These are phyloP conservation scores for Phlebopus sp. DNA, from an alignment of 1,284 basidiomycete genomes.

Conservation along the genomic window DNA sequence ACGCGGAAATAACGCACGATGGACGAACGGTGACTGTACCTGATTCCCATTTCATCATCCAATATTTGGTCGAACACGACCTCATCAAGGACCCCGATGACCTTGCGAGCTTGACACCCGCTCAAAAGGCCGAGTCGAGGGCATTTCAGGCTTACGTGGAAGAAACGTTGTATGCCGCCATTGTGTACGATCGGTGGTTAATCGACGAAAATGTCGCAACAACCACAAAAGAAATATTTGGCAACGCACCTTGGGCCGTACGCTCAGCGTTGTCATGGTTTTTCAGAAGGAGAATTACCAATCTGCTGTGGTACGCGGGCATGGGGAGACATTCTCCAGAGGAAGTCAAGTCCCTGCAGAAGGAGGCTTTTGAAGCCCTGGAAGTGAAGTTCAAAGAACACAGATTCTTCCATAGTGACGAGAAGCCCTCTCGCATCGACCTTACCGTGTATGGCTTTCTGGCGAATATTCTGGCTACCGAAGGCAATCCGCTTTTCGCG, in stretches of 20 bases:
- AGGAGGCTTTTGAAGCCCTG: constrained; percentile 30
- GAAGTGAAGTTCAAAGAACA: constrained; percentile 23
- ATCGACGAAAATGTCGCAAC: constrained; percentile 25
- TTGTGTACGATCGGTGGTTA: constrained; percentile 31
- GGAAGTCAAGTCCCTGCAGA: constrained; percentile 30
- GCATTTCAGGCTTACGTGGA: constrained; percentile 35
- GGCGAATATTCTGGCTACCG: constrained; percentile 23
- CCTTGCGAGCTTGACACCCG: constrained; percentile 24
- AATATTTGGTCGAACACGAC: constrained; percentile 25
- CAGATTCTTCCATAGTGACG: constrained; percentile 26
- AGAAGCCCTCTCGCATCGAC: constrained; percentile 31
- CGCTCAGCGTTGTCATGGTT: constrained; percentile 22
- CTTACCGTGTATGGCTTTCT: constrained; percentile 31
- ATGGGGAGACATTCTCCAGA: constrained; percentile 32
- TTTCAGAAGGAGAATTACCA: constrained; percentile 18
- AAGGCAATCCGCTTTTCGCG: constrained; percentile 28
- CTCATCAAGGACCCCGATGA: constrained; percentile 29
- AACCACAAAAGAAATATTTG: constrained; percentile 17
- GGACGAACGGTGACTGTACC: constrained; percentile 20
- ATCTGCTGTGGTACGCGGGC: constrained; percentile 21
- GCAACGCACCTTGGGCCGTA: constrained; percentile 16
- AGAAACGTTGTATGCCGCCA: constrained; percentile 29
- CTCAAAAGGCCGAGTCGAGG: constrained; percentile 31
- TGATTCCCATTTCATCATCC: constrained; percentile 36
- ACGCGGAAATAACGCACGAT: constrained; percentile 28